A percentile compares a stretch with the other conserved stretches of the same genome.
Evolutionary conservation across 176 grass and related monocot species (phyloP).

Genomic region (Carex scoparia): DNA sequence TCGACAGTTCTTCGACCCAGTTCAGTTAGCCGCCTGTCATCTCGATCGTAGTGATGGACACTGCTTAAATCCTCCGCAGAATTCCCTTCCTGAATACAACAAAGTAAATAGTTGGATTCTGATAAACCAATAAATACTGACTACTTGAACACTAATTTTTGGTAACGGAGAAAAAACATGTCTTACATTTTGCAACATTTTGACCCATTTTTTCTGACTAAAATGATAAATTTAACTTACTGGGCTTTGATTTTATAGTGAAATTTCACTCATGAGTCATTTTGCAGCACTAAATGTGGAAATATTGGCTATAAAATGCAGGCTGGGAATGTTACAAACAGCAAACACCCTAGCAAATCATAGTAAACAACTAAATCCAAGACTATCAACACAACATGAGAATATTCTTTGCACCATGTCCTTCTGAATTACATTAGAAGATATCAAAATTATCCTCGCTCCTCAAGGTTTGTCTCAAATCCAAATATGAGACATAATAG

Average conservation of each 20-base stretch:
- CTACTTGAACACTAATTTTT: neutral
- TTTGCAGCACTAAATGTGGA: neutral
- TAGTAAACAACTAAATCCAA: neutral
- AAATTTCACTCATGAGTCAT: neutral
- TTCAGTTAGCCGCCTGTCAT: slow-evolving; percentile 35
- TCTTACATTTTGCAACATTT: neutral
- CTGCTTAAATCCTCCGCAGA: slow-evolving; percentile 29
- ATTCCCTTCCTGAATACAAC: slow-evolving; percentile 30
- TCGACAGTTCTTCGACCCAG: slow-evolving; percentile 36
- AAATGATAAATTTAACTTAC: neutral
- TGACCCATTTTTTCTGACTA: neutral
- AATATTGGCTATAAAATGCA: neutral
- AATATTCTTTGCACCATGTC: neutral
- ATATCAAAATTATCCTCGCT: neutral
- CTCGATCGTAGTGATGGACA: slow-evolving; percentile 26
- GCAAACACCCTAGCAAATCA: neutral
- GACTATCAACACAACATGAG: neutral
- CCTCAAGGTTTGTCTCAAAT: neutral
- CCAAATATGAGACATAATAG: neutral
- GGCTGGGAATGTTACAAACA: neutral
- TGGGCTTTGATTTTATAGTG: neutral
- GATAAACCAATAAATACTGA: neutral
- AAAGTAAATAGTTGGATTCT: neutral
- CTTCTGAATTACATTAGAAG: neutral
- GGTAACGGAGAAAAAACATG: neutral